These are phyloP conservation scores for Cyberlindnera euphorbiae DNA, from an alignment of 805 yeast species.

Conservation along the genomic window DNA sequence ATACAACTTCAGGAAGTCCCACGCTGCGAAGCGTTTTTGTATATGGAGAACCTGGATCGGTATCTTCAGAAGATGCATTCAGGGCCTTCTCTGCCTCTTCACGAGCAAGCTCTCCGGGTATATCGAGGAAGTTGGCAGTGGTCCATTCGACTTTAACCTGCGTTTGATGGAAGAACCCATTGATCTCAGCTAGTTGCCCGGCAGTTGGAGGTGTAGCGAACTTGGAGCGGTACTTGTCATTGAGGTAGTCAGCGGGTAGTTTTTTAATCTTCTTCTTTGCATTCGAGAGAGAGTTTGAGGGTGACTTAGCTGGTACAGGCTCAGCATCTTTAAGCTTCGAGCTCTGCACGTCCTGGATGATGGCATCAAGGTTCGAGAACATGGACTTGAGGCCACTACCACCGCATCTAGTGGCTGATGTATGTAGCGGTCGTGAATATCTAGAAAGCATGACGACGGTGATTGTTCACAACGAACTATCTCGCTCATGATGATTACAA, in stretches of 20 bases:
- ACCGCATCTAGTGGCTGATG: too few species aligned
- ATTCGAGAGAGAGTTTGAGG: background rate
- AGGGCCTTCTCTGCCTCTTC: conserved; percentile 13
- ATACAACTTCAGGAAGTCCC: conserved; percentile 65
- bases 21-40: conserved; percentile 7
- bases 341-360: too few species aligned
- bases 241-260: conserved; percentile 13
- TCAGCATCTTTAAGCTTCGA: too few species aligned
- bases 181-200: conserved; percentile 24
- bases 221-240: conserved; percentile 15
- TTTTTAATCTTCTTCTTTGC: conserved; percentile 3
- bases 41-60: too few species aligned
- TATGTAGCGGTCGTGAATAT: too few species aligned
- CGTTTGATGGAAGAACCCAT: conserved; percentile 43
- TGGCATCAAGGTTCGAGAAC: background rate
- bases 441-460: too few species aligned
- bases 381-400: too few species aligned
- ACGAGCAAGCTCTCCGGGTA: conserved; percentile 50
- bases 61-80: conserved; percentile 11
- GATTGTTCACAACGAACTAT: too few species aligned
- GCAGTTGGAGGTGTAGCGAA: conserved; percentile 17
- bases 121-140: conserved; percentile 42
- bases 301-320: background rate
- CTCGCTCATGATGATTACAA: too few species aligned
- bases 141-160: conserved; percentile 57